phyloP scores from a whole-genome alignment of 768 basidiomycete genomes.

The Mycena latifolia region DNA sequence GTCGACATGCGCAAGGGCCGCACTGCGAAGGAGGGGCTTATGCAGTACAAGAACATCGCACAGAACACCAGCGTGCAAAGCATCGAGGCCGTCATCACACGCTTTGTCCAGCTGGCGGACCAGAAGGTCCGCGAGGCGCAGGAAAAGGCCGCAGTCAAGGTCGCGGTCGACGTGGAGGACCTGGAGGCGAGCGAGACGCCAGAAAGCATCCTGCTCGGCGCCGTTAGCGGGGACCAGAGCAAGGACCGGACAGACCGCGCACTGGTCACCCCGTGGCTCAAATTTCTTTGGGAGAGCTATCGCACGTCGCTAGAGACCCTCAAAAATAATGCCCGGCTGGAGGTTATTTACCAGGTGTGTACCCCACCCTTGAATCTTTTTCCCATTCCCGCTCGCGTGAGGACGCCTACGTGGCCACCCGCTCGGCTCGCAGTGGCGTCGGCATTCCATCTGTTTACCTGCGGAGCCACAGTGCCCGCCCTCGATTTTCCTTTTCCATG shows the following conservation, averaged over 20 bases:
- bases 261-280: slow-evolving; percentile 96
- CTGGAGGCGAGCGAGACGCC: slow-evolving; percentile 96
- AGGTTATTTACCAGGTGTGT: slow-evolving; percentile 92
- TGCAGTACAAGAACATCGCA: slow-evolving; percentile 98
- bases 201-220: slow-evolving; percentile 89
- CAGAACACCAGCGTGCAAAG: slow-evolving; percentile 92
- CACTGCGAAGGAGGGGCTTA: slow-evolving; percentile 94
- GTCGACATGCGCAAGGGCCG: slow-evolving; percentile 95
- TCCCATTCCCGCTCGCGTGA: no score
- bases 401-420: no score
- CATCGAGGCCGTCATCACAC: slow-evolving; percentile 92
- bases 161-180: slow-evolving; percentile 90
- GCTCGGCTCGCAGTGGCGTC: no score
- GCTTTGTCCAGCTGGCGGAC: slow-evolving; percentile 86
- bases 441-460: no score
- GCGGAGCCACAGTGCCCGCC: neutral
- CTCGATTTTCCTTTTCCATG: neutral
- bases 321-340: slow-evolving; percentile 94
- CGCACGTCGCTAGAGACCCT: slow-evolving; percentile 95
- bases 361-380: slow-evolving; percentile 28
- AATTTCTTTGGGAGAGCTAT: slow-evolving; percentile 99
- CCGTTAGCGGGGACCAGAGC: slow-evolving; percentile 90
- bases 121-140: slow-evolving; percentile 88
- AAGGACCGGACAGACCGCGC: slow-evolving; percentile 95
- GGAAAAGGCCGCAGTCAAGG: slow-evolving; percentile 85